These are phyloP conservation scores for Hirsutella thompsonii DNA, from an alignment of 2,329 filamentous ascomycete species.

Conservation along the genomic window DNA sequence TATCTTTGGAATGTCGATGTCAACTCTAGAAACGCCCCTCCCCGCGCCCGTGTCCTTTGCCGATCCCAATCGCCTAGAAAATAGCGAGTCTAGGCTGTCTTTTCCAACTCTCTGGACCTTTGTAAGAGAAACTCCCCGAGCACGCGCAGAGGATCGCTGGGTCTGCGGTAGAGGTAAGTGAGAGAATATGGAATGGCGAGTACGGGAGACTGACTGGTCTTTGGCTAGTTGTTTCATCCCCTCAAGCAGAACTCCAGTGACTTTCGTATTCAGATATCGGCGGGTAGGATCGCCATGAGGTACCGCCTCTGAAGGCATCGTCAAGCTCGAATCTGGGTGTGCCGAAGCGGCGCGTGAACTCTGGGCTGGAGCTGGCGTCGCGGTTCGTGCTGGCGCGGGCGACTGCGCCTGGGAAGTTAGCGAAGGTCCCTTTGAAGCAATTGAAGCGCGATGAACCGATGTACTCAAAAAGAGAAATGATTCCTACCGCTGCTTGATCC, in stretches of 20 bases:
- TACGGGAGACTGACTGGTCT: slow-evolving; percentile 45
- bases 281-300: slow-evolving; percentile 56
- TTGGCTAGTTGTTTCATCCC: slow-evolving; percentile 63
- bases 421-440: neutral
- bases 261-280: slow-evolving; percentile 58
- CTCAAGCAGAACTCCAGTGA: slow-evolving; percentile 55
- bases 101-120: slow-evolving; percentile 52
- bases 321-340: slow-evolving; percentile 38
- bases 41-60: slow-evolving; percentile 1
- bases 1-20: slow-evolving; percentile 2
- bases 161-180: slow-evolving; percentile 27
- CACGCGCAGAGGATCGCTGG: slow-evolving; percentile 53
- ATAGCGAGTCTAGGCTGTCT: slow-evolving; percentile 9
- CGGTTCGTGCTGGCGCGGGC: slow-evolving; percentile 29
- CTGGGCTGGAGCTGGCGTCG: slow-evolving; percentile 35
- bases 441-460: neutral
- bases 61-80: slow-evolving; percentile 4
- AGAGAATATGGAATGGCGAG: neutral
- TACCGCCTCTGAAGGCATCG: slow-evolving; percentile 47
- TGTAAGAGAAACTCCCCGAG: slow-evolving; percentile 60
- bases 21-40: neutral
- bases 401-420: slow-evolving; percentile 10
- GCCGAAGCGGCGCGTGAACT: slow-evolving; percentile 43
- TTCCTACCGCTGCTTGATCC: slow-evolving; percentile 25
- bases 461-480: neutral